phyloP scores from a whole-genome alignment of 2,329 filamentous ascomycete species.

The Fusarium burgessii region DNA sequence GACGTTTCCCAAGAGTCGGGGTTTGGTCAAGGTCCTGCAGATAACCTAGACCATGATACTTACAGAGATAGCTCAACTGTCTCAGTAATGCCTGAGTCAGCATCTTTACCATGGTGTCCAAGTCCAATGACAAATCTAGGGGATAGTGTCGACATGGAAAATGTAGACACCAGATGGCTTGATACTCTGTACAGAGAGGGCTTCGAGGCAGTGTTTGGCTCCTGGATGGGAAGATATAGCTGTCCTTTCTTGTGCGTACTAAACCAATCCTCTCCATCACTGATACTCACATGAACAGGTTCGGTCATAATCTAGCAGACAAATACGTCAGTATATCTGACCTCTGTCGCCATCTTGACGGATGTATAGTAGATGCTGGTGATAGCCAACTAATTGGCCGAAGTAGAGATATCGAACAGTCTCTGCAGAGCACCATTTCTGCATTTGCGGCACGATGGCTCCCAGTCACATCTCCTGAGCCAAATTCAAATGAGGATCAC shows the following conservation, averaged over 20 bases:
- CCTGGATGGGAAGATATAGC: conserved; percentile 57
- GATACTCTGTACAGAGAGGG: conserved; percentile 50
- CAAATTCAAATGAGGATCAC: conserved; percentile 16
- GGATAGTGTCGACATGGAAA: neutral
- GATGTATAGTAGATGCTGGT: conserved; percentile 49
- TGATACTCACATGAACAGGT: conserved; percentile 29
- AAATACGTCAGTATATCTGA: conserved; percentile 50
- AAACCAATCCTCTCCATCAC: neutral
- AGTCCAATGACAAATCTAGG: neutral
- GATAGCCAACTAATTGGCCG: conserved; percentile 9
- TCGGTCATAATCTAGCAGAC: conserved; percentile 43
- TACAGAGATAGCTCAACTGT: neutral
- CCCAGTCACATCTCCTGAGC: conserved; percentile 33
- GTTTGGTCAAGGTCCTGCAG: neutral
- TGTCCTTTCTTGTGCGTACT: conserved; percentile 55
- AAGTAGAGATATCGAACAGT: conserved; percentile 42
- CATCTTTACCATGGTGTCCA: neutral
- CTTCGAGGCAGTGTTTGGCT: conserved; percentile 57
- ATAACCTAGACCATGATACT: neutral
- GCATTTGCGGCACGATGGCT: conserved; percentile 50
- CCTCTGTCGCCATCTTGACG: conserved; percentile 50
- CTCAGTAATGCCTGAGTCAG: conserved; percentile 3
- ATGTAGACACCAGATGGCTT: conserved; percentile 42
- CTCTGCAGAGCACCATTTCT: conserved; percentile 45
- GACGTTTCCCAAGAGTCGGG: neutral